Evolutionary conservation across 805 yeast genomes (phyloP).

Genomic region (Vanderwaltozyma verrucispora): DNA sequence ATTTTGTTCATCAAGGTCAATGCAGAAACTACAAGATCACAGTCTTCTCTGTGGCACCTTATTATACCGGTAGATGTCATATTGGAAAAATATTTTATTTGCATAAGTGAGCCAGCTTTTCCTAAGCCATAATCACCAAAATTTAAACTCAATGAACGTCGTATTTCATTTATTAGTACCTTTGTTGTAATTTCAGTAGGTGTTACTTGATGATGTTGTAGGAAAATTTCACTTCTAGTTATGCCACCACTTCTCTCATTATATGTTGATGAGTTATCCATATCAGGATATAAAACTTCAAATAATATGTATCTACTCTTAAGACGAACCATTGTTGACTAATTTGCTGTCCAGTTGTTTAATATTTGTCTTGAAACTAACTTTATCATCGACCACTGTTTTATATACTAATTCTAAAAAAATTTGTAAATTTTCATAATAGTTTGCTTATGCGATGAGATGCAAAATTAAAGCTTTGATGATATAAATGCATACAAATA

Average conservation of each 20-base stretch:
- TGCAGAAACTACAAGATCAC: slow-evolving; percentile 55
- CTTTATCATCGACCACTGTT: too few relatives aligned
- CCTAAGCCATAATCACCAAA: slow-evolving; percentile 80
- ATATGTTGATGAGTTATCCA: slow-evolving; percentile 2
- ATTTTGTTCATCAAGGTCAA: slow-evolving; percentile 44
- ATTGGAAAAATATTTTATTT: slow-evolving; percentile 70
- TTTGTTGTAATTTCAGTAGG: slow-evolving; percentile 40
- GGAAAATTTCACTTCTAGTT: slow-evolving; percentile 19
- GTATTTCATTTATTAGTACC: slow-evolving; percentile 41
- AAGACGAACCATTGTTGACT: slow-evolving; percentile 92
- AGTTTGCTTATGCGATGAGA: too few relatives aligned
- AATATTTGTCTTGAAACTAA: too few relatives aligned
- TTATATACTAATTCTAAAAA: too few relatives aligned
- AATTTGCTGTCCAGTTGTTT: not conserved
- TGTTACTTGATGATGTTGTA: slow-evolving; percentile 42
- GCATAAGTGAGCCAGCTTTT: slow-evolving; percentile 44
- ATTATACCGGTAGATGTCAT: slow-evolving; percentile 78
- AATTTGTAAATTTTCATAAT: too few relatives aligned
- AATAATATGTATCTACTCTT: slow-evolving; percentile 79
- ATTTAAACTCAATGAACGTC: slow-evolving; percentile 45
- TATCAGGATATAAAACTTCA: slow-evolving; percentile 60
- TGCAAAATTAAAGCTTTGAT: too few relatives aligned
- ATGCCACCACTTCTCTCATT: not conserved
- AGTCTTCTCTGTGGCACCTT: slow-evolving; percentile 60
- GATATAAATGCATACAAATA: too few relatives aligned